Evolutionary conservation across 176 grass and related monocot species (phyloP).

Genomic region (Zea luxurians): DNA sequence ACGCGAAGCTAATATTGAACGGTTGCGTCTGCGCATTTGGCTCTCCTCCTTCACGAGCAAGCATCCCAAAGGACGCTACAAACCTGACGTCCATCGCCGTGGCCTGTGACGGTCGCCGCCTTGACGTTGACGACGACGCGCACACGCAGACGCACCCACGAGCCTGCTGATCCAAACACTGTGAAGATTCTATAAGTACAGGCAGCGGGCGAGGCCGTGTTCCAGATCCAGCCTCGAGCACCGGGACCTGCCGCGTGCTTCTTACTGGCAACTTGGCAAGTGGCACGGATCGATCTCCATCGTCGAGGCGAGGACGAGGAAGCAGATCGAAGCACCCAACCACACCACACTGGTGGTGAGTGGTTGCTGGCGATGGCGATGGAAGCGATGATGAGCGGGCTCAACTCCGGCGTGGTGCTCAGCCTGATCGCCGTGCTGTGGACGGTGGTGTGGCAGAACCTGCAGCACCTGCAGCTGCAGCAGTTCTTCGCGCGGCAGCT

Average conservation of each 20-base stretch:
- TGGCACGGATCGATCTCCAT: background rate
- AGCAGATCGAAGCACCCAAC: background rate
- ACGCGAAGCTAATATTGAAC: too few relatives aligned
- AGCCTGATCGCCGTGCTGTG: slow-evolving; percentile 47
- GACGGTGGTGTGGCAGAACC: slow-evolving; percentile 53
- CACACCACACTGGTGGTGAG: background rate
- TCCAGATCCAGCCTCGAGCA: too few relatives aligned
- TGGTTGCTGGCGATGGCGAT: background rate
- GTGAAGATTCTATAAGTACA: background rate
- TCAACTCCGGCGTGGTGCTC: slow-evolving; percentile 47
- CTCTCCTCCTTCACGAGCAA: background rate
- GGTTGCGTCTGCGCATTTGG: background rate
- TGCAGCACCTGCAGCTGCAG: slow-evolving; percentile 50
- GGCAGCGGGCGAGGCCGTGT: background rate
- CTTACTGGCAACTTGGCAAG: background rate
- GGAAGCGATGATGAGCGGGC: slow-evolving; percentile 20
- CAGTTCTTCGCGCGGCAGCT: slow-evolving; percentile 34
- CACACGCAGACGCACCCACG: background rate
- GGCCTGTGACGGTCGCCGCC: background rate
- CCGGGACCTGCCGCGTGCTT: background rate
- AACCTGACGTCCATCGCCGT: background rate
- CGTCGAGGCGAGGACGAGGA: background rate
- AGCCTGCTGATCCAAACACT: background rate
- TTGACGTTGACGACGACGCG: background rate
- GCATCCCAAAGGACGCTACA: background rate